Evolutionary conservation across 192 early-diverging fungal species (phyloP).

Genomic region (Diversispora epigaea): DNA sequence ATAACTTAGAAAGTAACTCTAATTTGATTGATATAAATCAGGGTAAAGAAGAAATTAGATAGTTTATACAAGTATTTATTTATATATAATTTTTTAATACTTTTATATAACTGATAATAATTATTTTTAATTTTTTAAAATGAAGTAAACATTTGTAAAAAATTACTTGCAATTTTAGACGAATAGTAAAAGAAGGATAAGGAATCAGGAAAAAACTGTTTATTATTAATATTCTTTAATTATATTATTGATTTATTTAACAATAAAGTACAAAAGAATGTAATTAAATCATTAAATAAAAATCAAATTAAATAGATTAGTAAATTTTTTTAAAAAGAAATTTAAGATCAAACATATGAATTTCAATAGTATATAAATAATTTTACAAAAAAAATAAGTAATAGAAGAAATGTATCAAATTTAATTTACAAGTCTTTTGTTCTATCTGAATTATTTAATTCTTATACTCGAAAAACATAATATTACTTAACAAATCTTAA

Average conservation of each 20-base stretch:
- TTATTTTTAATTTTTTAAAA: conserved; percentile 18
- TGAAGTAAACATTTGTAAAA: conserved; percentile 15
- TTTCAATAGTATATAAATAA: conserved; percentile 26
- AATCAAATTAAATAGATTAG: conserved; percentile 20
- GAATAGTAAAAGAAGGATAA: conserved; percentile 18
- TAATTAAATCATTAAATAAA: conserved; percentile 6
- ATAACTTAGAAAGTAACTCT: no score
- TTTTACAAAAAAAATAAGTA: conserved; percentile 6
- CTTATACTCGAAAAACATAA: conserved; percentile 13
- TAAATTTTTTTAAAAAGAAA: no score
- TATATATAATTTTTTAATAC: no score
- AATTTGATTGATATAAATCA: no score
- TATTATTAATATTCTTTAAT: conserved; percentile 25
- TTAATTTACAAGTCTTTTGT: conserved; percentile 10
- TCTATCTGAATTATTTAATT: no score
- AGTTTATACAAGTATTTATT: no score
- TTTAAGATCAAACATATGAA: no score
- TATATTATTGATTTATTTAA: conserved; percentile 26
- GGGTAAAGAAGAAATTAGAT: no score
- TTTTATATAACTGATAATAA: no score
- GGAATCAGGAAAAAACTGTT: conserved; percentile 13
- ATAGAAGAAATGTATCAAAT: conserved; percentile 4
- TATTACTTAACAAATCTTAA: conserved; percentile 12
- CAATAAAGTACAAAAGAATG: neutral
- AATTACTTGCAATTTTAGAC: conserved; percentile 21